A percentile compares a stretch with the other conserved stretches of the same genome.
phyloP scores from a whole-genome alignment of 2,329 filamentous ascomycete species.

The Dryadomyces quercus-mongolicae region DNA sequence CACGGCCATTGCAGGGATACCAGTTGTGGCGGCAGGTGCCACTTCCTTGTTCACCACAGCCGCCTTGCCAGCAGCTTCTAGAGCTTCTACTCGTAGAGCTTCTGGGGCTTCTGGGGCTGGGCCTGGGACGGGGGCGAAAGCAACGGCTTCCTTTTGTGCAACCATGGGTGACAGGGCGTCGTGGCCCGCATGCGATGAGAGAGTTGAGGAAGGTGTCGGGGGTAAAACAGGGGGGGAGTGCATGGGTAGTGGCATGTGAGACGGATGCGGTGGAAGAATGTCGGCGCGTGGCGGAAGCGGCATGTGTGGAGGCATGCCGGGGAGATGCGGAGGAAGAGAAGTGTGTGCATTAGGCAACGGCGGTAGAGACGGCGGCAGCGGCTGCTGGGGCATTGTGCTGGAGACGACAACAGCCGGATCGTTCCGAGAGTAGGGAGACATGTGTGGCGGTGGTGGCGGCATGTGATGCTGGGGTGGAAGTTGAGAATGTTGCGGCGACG shows the following conservation, averaged over 20 bases:
- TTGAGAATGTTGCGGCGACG: not conserved
- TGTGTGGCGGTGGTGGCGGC: conserved; percentile 14
- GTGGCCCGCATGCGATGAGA: conserved; percentile 25
- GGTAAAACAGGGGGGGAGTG: conserved; percentile 15
- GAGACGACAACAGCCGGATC: conserved; percentile 31
- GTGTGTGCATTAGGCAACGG: not conserved
- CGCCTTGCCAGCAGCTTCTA: not conserved
- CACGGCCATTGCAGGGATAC: conserved; percentile 6
- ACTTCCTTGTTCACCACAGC: not conserved
- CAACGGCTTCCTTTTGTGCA: not conserved
- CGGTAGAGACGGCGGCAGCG: not conserved
- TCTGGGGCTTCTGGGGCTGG: not conserved
- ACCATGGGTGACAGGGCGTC: conserved; percentile 2
- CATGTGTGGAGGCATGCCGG: not conserved
- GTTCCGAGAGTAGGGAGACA: conserved; percentile 30
- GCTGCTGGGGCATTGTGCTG: conserved; percentile 23
- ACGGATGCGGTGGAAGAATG: not conserved
- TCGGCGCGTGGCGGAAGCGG: conserved; percentile 1
- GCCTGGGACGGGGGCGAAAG: not conserved
- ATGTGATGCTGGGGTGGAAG: not conserved
- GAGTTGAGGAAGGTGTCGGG: conserved; percentile 41
- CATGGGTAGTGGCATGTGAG: not conserved
- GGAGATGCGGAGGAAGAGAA: not conserved
- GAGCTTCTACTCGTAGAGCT: too few relatives aligned
- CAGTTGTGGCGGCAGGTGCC: not conserved